Percentiles rank a stretch among this genome's conserved stretches.
phyloP scores from a whole-genome alignment of 805 yeast species.

The Peterozyma toletana region DNA sequence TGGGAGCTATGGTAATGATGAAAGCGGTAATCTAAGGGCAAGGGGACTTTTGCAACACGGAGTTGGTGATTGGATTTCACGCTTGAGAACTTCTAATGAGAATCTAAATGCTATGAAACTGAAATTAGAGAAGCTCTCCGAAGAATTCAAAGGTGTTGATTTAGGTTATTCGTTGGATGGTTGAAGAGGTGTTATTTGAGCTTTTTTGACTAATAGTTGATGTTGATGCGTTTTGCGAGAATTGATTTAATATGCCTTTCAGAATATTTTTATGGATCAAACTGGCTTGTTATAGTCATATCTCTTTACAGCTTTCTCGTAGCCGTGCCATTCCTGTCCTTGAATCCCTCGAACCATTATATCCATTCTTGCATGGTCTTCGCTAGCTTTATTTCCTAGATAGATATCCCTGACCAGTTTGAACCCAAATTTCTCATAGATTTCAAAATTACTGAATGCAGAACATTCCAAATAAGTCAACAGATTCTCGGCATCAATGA shows the following conservation, averaged over 20 bases:
- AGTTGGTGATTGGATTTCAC: conserved; percentile 37
- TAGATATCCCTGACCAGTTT: conserved; percentile 29
- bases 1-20: conserved; percentile 41
- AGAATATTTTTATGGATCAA: no score
- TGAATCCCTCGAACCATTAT: conserved; percentile 27
- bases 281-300: no score
- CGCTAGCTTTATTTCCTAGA: conserved; percentile 20
- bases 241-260: no score
- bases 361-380: conserved; percentile 26
- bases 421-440: conserved; percentile 36
- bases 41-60: conserved; percentile 49
- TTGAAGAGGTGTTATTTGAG: conserved; percentile 1
- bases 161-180: conserved; percentile 15
- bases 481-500: conserved; percentile 26
- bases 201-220: no score
- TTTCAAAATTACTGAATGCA: conserved; percentile 31
- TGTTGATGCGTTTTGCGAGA: no score
- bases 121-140: conserved; percentile 29
- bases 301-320: conserved; percentile 15
- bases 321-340: conserved; percentile 20
- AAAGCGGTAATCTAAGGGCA: conserved; percentile 34
- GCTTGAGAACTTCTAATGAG: conserved; percentile 18
- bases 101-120: conserved; percentile 25
- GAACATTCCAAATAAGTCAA: conserved; percentile 36
- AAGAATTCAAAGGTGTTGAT: conserved; percentile 21